phyloP scores from a whole-genome alignment of 805 yeast genomes.

The Candida maris region DNA sequence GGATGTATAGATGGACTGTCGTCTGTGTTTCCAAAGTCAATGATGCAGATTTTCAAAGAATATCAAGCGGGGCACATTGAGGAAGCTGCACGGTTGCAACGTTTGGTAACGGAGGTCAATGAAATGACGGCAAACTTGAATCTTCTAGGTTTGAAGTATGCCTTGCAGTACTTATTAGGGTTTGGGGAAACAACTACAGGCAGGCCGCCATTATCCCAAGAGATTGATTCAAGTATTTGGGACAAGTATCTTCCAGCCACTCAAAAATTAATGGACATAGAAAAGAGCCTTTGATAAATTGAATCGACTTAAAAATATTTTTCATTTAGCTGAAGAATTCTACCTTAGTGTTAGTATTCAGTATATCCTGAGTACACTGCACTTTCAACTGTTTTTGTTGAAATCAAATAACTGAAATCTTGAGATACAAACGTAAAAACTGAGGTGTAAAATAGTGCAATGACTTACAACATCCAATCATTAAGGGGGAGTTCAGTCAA shows the following conservation, averaged over 20 bases:
- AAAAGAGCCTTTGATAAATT: slow-evolving; percentile 3
- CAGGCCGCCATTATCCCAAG: slow-evolving; percentile 42
- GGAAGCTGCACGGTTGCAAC: slow-evolving; percentile 41
- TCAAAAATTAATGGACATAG: slow-evolving; percentile 5
- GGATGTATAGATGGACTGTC: slow-evolving; percentile 51
- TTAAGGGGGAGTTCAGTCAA: too few species aligned
- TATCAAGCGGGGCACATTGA: slow-evolving; percentile 36
- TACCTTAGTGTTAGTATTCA: too few species aligned
- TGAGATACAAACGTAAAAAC: too few species aligned
- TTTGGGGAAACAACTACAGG: slow-evolving; percentile 32
- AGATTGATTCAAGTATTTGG: slow-evolving; percentile 28
- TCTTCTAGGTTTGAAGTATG: slow-evolving; percentile 29
- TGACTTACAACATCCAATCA: too few species aligned
- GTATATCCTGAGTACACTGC: too few species aligned
- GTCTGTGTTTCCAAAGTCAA: slow-evolving; percentile 46
- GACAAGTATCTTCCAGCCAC: slow-evolving; percentile 12
- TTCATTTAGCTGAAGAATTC: too few species aligned
- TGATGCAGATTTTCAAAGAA: slow-evolving; percentile 37
- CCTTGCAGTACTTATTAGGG: slow-evolving; percentile 22
- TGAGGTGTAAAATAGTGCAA: too few species aligned
- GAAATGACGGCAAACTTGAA: slow-evolving; percentile 34
- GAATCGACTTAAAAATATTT: too few species aligned
- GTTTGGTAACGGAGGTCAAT: slow-evolving; percentile 40
- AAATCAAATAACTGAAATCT: too few species aligned
- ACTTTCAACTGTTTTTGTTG: too few species aligned